Evolutionary conservation across 768 basidiomycete genomes (phyloP), one percentile per base, ranked within the genome.

Genomic region (Plicaturopsis crispa): DNA sequence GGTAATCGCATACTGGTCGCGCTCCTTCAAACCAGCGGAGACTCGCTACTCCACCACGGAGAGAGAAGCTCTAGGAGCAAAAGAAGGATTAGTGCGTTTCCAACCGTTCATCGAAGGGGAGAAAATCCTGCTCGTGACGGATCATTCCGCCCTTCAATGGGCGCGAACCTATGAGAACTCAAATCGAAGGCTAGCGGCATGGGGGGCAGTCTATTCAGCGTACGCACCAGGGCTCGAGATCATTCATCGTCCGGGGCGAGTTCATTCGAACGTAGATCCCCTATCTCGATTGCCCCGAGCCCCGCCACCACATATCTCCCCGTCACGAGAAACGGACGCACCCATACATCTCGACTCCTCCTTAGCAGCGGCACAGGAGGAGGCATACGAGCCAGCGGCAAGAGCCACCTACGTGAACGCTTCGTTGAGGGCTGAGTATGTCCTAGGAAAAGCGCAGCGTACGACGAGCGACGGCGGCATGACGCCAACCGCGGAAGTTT

Each of bases 261-360:
- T 60, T 0, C 63, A 65, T 32, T 62, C 56, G 2, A 65, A 65
- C 35, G 52, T 56, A n/a, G n/a, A n/a, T n/a, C n/a, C n/a, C n/a
- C 18, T 42, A 8, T 34, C 41, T 3, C 22, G 41, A 3, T 39
- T 35, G 24, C 19, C 35, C 1, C 44, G 40, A 2, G 6, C 11
- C 13, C 35, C 31, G 6, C 7, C 41, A 1, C 22, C 19, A 4
- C 44, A 2, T 48, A 48, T 18, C 45, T 48, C 33, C 41, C 46
- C 2, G 19, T 23, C 1, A 45, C 34, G 16, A 48, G 44, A 13
- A n/a, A n/a, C 43, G 43, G 6, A 39, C 11, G 16, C 44, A 44
- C 13, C 24, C 45, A 3, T 37, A 47, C 20, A 47, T 47, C 6
- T 38, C 34, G 17, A 30, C 20, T 0, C 46, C 46, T 7, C 23